Percentiles rank a stretch among this genome's conserved stretches.
phyloP scores from a whole-genome alignment of 2,329 filamentous ascomycete genomes.

The Davidsoniella eucalypti region DNA sequence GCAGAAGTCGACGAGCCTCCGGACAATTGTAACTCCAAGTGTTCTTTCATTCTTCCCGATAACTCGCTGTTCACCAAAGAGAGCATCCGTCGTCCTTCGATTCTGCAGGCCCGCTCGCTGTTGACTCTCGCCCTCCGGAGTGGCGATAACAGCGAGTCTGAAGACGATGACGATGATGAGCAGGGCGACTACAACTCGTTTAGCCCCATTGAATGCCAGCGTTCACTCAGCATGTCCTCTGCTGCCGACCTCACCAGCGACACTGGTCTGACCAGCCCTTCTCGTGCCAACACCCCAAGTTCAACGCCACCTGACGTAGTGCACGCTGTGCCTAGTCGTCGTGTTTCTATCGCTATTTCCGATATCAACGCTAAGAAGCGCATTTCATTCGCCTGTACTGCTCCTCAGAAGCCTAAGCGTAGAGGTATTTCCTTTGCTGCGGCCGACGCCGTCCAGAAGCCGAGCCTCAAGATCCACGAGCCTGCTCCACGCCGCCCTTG shows the following conservation, averaged over 20 bases:
- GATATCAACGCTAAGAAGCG: conserved; percentile 11
- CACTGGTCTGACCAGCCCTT: conserved; percentile 75
- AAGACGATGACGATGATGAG: conserved; percentile 36
- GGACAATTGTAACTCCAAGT: conserved; percentile 8
- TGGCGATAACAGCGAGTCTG: conserved; percentile 40
- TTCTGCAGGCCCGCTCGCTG: conserved; percentile 38
- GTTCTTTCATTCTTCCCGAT: neutral
- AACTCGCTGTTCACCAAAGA: conserved; percentile 17
- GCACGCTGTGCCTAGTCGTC: conserved; percentile 19
- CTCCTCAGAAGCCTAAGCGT: neutral
- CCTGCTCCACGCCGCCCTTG: conserved; percentile 34
- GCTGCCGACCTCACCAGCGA: conserved; percentile 92
- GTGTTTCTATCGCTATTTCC: conserved; percentile 9
- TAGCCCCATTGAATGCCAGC: conserved; percentile 29
- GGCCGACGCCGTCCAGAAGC: neutral
- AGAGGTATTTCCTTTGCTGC: conserved; percentile 5
- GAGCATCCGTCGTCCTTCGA: conserved; percentile 12
- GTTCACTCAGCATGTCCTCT: conserved; percentile 48
- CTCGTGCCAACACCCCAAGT: conserved; percentile 75
- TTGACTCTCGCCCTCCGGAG: conserved; percentile 70
- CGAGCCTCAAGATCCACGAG: conserved; percentile 1
- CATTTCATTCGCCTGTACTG: conserved; percentile 13
- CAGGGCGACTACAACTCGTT: conserved; percentile 38
- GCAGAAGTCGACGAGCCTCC: conserved; percentile 15
- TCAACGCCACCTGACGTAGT: conserved; percentile 55